Evolutionary conservation across 176 grass and related monocot species (phyloP).

Genomic region (Oryza brachyantha): DNA sequence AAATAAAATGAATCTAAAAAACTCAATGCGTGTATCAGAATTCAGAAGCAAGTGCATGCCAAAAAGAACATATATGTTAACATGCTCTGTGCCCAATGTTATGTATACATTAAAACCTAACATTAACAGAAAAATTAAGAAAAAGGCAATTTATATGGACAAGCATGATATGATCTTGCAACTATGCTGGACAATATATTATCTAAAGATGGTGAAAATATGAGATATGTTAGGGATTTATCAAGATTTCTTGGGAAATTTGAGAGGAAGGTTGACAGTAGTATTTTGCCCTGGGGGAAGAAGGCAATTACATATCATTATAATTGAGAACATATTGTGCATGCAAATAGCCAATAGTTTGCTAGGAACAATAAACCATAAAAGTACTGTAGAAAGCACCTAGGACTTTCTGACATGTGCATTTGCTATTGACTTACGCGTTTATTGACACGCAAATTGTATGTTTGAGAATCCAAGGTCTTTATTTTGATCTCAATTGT

Average conservation of each 20-base stretch:
- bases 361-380: slow-evolving; percentile 4
- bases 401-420: background rate
- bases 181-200: background rate
- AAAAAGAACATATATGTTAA: background rate
- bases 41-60: background rate
- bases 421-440: slow-evolving; percentile 61
- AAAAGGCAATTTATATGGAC: background rate
- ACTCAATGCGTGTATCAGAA: background rate
- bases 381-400: background rate
- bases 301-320: background rate
- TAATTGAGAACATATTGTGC: background rate
- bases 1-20: background rate
- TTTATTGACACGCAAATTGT: slow-evolving; percentile 89
- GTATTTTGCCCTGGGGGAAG: background rate
- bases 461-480: slow-evolving; percentile 95
- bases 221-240: background rate
- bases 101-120: background rate
- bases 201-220: slow-evolving; percentile 17
- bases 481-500: slow-evolving; percentile 96
- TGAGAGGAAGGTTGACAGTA: background rate
- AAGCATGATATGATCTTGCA: background rate
- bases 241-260: slow-evolving; percentile 1
- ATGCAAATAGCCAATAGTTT: background rate
- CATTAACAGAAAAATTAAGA: background rate
- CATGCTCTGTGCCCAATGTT: background rate